Conservation (phyloP, 495 filamentous ascomycete genomes). For the Clavariopsis aquatica region DNA sequence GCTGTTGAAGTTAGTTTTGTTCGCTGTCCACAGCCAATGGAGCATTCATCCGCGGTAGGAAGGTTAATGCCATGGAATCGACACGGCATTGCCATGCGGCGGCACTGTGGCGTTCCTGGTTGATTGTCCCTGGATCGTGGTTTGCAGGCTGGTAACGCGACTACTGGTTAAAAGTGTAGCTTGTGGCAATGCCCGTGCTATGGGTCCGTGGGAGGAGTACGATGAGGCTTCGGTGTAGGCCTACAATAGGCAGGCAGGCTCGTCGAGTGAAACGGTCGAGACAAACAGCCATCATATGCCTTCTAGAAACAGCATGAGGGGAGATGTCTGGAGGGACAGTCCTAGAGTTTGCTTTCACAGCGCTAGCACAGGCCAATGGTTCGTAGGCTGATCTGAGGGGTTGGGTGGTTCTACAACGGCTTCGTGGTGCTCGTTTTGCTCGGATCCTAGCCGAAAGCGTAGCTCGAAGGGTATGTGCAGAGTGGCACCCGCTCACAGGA, state of each 20-base stretch:
- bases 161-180: constrained; percentile 8
- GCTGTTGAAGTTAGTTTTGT: constrained; percentile 9
- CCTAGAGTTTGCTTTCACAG: constrained; percentile 16
- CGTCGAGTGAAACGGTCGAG: constrained; percentile 9
- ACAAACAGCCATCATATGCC: constrained; percentile 31
- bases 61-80: constrained; percentile 26
- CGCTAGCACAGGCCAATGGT: constrained; percentile 33
- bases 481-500: constrained; percentile 6
- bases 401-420: constrained; percentile 30
- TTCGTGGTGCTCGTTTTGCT: constrained; percentile 11
- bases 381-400: constrained; percentile 33
- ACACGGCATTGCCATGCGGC: constrained; percentile 36
- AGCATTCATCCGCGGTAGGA: constrained; percentile 2
- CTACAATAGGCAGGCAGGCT: constrained; percentile 20
- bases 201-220: neutral
- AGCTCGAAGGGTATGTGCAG: constrained; percentile 31
- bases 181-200: constrained; percentile 35
- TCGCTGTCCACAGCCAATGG: constrained; percentile 9
- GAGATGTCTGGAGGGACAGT: neutral
- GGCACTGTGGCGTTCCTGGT: constrained; percentile 34
- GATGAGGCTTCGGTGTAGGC: constrained; percentile 1
- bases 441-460: constrained; percentile 19
- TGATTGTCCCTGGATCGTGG: constrained; percentile 28
- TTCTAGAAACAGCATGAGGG: constrained; percentile 19
- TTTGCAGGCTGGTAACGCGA: constrained; percentile 28